Percentiles rank a stretch among this genome's conserved stretches.
These are phyloP conservation scores for Microcyclospora pomicola DNA, from an alignment of 2,329 filamentous ascomycete genomes.

Conservation along the genomic window DNA sequence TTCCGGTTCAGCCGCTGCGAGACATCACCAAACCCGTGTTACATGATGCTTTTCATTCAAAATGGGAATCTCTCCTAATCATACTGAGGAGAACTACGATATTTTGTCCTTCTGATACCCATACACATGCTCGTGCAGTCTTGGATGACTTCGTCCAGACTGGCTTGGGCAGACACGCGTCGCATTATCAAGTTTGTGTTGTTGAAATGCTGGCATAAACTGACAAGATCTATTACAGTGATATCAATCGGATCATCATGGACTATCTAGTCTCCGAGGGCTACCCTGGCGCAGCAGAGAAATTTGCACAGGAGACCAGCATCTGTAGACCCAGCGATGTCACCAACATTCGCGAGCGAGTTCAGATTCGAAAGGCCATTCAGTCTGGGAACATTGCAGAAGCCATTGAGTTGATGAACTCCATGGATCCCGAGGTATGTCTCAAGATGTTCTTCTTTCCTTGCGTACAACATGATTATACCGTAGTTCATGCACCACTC, in stretches of 20 bases:
- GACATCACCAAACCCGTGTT: constrained; percentile 23
- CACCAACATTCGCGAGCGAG: constrained; percentile 60
- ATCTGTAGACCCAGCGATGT: constrained; percentile 56
- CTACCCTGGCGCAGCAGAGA: constrained; percentile 81
- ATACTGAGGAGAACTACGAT: constrained; percentile 77
- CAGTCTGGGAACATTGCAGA: constrained; percentile 72
- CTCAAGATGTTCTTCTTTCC: constrained; percentile 2
- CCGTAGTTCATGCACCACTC: constrained; percentile 99
- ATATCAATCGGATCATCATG: constrained; percentile 89
- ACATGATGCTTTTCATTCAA: constrained; percentile 80
- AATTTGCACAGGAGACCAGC: constrained; percentile 89
- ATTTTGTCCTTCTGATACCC: constrained; percentile 59
- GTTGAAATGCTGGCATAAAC: not conserved
- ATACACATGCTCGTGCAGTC: not conserved
- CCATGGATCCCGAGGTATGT: constrained; percentile 79
- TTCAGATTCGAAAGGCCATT: constrained; percentile 73
- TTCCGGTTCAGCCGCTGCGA: constrained; percentile 9
- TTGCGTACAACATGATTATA: constrained; percentile 72
- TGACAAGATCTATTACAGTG: constrained; percentile 40
- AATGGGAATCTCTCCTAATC: constrained; percentile 99
- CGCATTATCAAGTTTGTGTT: not conserved
- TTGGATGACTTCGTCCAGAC: too few relatives aligned
- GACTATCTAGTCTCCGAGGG: constrained; percentile 95
- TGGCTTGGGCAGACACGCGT: not conserved
- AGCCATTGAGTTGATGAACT: constrained; percentile 78